Conservation (phyloP, 148 eudicot species). For the Talinum fruticosum region DNA sequence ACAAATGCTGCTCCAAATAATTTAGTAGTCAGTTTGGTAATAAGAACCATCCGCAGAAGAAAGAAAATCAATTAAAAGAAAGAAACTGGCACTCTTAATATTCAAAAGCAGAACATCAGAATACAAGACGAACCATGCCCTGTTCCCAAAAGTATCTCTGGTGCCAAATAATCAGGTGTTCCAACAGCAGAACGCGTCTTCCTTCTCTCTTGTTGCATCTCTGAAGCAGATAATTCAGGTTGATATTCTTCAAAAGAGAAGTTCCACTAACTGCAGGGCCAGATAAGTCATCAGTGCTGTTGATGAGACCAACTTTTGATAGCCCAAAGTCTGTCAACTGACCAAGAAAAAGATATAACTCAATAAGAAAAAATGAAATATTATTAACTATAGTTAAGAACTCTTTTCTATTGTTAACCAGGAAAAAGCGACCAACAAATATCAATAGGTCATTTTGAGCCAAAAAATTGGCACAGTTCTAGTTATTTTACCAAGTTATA, state of each 20-base stretch:
- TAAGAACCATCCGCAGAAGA: not conserved
- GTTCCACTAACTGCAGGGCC: slow-evolving; percentile 83
- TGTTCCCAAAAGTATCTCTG: slow-evolving; percentile 95
- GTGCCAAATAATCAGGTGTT: slow-evolving; percentile 99
- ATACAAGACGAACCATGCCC: slow-evolving; percentile 79
- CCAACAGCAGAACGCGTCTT: slow-evolving; percentile 97
- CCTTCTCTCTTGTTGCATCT: slow-evolving; percentile 68
- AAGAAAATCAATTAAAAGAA: not conserved
- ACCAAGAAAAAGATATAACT: slow-evolving; percentile 20
- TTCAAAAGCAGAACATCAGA: slow-evolving; percentile 15
- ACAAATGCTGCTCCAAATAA: not conserved
- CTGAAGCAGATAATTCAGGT: slow-evolving; percentile 56
- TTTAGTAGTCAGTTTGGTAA: not conserved
- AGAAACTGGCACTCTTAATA: not conserved
- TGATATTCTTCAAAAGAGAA: slow-evolving; percentile 65
- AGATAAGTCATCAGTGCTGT: slow-evolving; percentile 97
- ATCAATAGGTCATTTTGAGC: not conserved
- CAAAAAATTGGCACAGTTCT: no score
- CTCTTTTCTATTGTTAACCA: not conserved
- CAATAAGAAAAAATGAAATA: not conserved
- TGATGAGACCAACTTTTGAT: slow-evolving; percentile 98
- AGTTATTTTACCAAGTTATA: no score
- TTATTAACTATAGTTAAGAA: slow-evolving; percentile 5
- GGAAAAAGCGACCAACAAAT: not conserved
- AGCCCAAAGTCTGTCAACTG: slow-evolving; percentile 99